Evolutionary conservation across 202 grass and related monocot genomes (phyloP), one percentile per base, ranked within the genome.

Genomic region (Panicum hallii): DNA sequence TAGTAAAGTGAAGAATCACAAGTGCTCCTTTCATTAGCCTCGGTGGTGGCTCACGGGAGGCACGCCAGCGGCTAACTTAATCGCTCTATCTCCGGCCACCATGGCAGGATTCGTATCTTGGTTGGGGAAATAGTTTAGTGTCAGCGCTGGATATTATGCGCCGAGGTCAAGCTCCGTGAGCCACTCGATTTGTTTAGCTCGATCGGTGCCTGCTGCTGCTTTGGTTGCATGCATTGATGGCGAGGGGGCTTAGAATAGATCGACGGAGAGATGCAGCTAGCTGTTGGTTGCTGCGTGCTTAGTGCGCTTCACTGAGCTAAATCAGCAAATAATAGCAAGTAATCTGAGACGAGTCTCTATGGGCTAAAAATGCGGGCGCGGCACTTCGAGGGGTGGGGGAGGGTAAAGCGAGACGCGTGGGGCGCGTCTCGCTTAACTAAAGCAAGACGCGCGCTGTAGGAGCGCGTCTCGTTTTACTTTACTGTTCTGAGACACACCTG

Each of bases 21-120:
- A 86, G 84, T 79, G 67, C 75, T 22, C 67, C 66, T 72, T 53
- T 30, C 32, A 22, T 54, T 72, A 44, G 66, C 67, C 46, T 65
- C 75, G 36, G 34, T 79, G 75, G 44, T 16, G 63, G 44, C 20
- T 54, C 66, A 60, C 38, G 15, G 79, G 65, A 12, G 79, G 10
- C 50, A 69, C 40, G 49, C 78, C 22, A 17, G 38, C 14, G 15
- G 79, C 53, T 75, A 83, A 30, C 32, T 54, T 66, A 64, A 22
- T 49, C 57, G 45, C 11, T 73, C 16, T 32, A 11, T 47, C 46
- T 73, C 48, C 47, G 70, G 17, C 32, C 50, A n/a, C 56, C 58
- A 34, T 52, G 19, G 11, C 19, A 54, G 2, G 61, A 84, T 68
- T 26, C 67, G 36, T 54, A 71, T 86, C 56, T 79, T 52, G 45